phyloP scores from a whole-genome alignment of 768 basidiomycete genomes.

The Suillus plorans region DNA sequence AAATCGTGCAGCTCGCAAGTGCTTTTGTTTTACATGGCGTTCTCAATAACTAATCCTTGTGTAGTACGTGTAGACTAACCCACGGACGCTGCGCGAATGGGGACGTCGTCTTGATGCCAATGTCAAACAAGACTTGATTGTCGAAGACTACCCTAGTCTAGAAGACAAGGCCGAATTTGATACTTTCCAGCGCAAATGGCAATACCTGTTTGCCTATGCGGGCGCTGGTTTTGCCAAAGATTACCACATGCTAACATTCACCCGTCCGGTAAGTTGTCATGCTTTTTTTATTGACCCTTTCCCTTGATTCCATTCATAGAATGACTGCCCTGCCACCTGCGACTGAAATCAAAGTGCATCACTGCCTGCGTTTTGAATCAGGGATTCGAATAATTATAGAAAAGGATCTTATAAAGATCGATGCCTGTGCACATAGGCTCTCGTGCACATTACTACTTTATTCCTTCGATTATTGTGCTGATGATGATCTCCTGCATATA shows the following conservation, averaged over 20 bases:
- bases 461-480: slow-evolving; percentile 15
- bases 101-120: slow-evolving; percentile 71
- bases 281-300: background rate
- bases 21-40: background rate
- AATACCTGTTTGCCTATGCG: slow-evolving; percentile 81
- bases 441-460: slow-evolving; percentile 19
- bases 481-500: background rate
- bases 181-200: slow-evolving; percentile 79
- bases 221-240: slow-evolving; percentile 78
- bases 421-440: slow-evolving; percentile 4
- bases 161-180: slow-evolving; percentile 56
- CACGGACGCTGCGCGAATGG: slow-evolving; percentile 93
- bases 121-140: slow-evolving; percentile 54
- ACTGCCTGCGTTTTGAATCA: slow-evolving; percentile 8
- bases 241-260: slow-evolving; percentile 81
- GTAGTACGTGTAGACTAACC: slow-evolving; percentile 47
- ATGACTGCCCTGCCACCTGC: slow-evolving; percentile 49
- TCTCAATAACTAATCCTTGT: slow-evolving; percentile 8
- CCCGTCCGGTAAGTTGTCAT: slow-evolving; percentile 50
- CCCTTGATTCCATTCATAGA: slow-evolving; percentile 31
- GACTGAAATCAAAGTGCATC: slow-evolving; percentile 35
- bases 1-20: slow-evolving; percentile 77
- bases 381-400: slow-evolving; percentile 4
- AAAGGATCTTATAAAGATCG: background rate
- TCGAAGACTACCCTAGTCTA: slow-evolving; percentile 60